Conservation (phyloP, 768 basidiomycete species). For the Termitomyces sp. region DNA sequence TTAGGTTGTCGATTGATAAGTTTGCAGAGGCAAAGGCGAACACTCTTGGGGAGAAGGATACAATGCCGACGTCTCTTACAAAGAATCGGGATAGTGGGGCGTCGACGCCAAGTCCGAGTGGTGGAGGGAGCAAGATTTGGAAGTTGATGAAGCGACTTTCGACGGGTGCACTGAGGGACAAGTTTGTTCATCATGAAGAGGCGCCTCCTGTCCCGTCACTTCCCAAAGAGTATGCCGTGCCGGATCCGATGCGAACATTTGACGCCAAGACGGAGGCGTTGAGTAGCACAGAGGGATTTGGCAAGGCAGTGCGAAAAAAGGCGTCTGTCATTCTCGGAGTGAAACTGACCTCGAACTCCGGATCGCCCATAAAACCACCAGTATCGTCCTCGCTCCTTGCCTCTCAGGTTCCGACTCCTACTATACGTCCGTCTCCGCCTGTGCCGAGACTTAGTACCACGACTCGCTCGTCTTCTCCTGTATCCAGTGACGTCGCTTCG, state of each 20-base stretch:
- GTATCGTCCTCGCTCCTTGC: constrained; percentile 1
- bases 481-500: constrained; percentile 52
- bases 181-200: constrained; percentile 24
- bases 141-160: constrained; percentile 69
- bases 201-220: constrained; percentile 60
- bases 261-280: not conserved
- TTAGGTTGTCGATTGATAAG: constrained; percentile 29
- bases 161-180: constrained; percentile 56
- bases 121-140: constrained; percentile 46
- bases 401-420: not conserved
- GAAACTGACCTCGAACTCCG: not conserved
- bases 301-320: constrained; percentile 10
- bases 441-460: constrained; percentile 34
- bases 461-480: constrained; percentile 57
- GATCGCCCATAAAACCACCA: not conserved
- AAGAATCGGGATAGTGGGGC: not conserved
- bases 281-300: not conserved
- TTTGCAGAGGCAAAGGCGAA: constrained; percentile 12
- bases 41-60: not conserved
- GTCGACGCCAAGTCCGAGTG: constrained; percentile 13
- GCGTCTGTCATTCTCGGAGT: constrained; percentile 8
- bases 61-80: not conserved
- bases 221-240: constrained; percentile 33
- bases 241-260: not conserved
- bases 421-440: not conserved